A percentile compares a stretch with the other conserved stretches of the same genome.
Evolutionary conservation across 805 yeast species (phyloP).

Genomic region (Yamadazyma phyllophila): DNA sequence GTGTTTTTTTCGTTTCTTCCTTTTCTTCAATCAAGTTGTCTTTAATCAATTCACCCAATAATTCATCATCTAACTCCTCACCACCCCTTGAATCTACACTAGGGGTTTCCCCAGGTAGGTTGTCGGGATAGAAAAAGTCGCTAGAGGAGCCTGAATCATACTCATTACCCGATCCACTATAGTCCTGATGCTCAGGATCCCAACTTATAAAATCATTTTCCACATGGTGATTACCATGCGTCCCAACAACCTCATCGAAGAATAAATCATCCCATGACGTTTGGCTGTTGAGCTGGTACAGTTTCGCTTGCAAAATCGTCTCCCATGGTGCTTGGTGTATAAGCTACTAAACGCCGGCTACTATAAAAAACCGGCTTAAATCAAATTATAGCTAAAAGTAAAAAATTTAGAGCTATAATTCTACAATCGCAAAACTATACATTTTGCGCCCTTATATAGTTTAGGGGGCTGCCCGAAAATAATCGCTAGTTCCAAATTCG

Average conservation of each 20-base stretch:
- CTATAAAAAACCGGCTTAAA: neutral
- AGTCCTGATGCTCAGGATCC: neutral
- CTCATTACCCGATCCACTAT: neutral
- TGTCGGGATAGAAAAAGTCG: neutral
- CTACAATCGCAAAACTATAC: no score
- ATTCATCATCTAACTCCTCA: neutral
- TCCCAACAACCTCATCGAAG: neutral
- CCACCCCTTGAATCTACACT: neutral
- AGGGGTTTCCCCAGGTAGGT: neutral
- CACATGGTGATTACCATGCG: neutral
- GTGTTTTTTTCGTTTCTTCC: no score
- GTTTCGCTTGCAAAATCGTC: neutral
- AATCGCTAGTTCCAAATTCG: neutral
- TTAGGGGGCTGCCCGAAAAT: neutral
- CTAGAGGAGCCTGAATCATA: neutral
- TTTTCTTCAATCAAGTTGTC: no score
- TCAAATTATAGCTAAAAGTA: conserved; percentile 1
- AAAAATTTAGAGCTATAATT: neutral
- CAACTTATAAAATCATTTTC: neutral
- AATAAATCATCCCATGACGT: conserved; percentile 4
- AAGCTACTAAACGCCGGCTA: conserved; percentile 2
- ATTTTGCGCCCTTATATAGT: neutral
- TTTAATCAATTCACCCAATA: neutral
- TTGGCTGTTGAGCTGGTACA: conserved; percentile 2
- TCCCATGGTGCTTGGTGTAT: conserved; percentile 7